A percentile compares a stretch with the other conserved stretches of the same genome.
These are phyloP conservation scores for Neurospora sp. DNA, from an alignment of 2,329 filamentous ascomycete genomes.

Conservation along the genomic window DNA sequence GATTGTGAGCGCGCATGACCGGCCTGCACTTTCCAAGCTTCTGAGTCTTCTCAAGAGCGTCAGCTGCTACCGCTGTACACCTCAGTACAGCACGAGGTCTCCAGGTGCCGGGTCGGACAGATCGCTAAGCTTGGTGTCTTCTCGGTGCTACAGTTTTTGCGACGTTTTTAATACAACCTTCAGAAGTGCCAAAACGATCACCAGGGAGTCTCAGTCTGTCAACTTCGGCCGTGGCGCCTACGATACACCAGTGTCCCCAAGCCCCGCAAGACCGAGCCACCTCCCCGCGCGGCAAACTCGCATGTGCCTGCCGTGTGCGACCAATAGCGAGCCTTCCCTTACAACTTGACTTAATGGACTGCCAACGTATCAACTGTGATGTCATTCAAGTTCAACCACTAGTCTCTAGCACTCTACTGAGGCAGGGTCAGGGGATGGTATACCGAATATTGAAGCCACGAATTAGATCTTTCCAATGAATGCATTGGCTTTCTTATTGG, in stretches of 20 bases:
- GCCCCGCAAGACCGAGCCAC: too few relatives aligned
- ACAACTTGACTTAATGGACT: background rate
- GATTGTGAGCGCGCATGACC: too few relatives aligned
- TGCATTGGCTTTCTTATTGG: background rate
- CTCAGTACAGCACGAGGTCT: too few relatives aligned
- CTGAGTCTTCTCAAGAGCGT: too few relatives aligned
- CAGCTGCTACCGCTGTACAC: too few relatives aligned
- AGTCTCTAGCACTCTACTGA: background rate
- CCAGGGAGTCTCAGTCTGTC: constrained; percentile 18
- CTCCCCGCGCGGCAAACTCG: too few relatives aligned
- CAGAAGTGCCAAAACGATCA: constrained; percentile 21
- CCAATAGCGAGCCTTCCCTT: background rate
- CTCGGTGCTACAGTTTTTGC: background rate
- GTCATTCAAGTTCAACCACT: too few relatives aligned
- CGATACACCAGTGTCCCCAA: constrained; percentile 10
- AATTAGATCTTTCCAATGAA: background rate
- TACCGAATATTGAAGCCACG: background rate
- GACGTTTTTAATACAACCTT: background rate
- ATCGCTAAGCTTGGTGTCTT: background rate
- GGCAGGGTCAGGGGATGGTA: background rate
- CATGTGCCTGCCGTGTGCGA: background rate
- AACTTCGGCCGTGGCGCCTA: constrained; percentile 28
- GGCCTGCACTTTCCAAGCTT: too few relatives aligned
- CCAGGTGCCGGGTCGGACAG: background rate
- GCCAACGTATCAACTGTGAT: background rate